Base-by-base conservation (phyloP, 2,329 filamentous ascomycete genomes). In the Lecanosticta acicola region DNA sequence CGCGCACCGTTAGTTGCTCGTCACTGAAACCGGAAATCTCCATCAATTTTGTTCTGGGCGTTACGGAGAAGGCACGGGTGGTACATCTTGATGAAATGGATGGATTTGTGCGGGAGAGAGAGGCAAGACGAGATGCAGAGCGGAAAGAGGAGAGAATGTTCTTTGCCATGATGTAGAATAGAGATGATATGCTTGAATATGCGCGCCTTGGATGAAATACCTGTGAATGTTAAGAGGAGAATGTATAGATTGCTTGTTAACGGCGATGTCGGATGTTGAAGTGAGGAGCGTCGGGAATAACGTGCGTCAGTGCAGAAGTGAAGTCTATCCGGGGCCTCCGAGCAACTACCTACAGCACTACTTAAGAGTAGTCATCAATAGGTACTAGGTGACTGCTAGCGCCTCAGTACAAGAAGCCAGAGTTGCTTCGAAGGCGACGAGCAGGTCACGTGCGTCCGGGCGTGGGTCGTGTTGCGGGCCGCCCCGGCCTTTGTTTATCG, bases 11-110 rank as follows among this genome's bases (percentile, higher is more conserved):
- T 37, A 89, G 60, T 58, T 91, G 85, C 39, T 81, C 82, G 36
- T 86, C 80, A 0, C 80, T 83, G 67, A 91, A 89, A 19, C 82
- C 80, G 1, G 78, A 78, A 29, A 77, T 80, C 54, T 87, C 82
- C 85, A 90, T 89, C 43, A 89, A 69, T 3, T 53, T 54, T 13
- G 41, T 50, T n/a, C 53, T 43, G 8, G 58, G 42, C 29, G 61
- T 57, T 1, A 56, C 41, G 7, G 67, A 69, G 54, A 71, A 70
- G 33, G 43, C 33, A 18, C 58, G 53, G 29, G 51, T 20, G 19
- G 16, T 37, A 38, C 50, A 56, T 54, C n/a, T 26, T 53, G 50
- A 49, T n/a, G 39, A 16, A 11, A 34, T 34, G 4, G 39, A 29
- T n/a, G 20, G 5, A 14, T 16, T 21, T 3, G 39, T 10, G 18